phyloP scores from a whole-genome alignment of 805 yeast genomes.

The Nakazawaea holstii region DNA sequence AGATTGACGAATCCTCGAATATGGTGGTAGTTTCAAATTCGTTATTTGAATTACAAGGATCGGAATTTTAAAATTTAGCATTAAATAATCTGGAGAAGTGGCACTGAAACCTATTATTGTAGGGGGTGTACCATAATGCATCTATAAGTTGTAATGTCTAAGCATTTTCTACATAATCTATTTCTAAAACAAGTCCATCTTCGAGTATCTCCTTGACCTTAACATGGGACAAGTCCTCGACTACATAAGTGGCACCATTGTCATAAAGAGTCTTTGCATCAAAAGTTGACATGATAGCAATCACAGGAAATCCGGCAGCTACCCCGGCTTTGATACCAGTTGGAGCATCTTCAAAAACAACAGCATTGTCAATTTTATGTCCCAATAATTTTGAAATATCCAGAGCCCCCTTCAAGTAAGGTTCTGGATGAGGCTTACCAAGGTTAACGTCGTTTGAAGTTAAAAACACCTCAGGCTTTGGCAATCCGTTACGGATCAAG shows the following conservation, averaged over 20 bases:
- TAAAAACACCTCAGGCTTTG: slow-evolving; percentile 66
- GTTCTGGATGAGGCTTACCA: slow-evolving; percentile 88
- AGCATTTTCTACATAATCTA: slow-evolving; percentile 27
- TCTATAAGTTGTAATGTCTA: background rate
- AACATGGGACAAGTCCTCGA: slow-evolving; percentile 63
- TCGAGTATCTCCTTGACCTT: slow-evolving; percentile 53
- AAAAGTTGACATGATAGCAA: slow-evolving; percentile 81
- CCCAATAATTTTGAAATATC: slow-evolving; percentile 32
- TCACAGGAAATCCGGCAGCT: slow-evolving; percentile 74
- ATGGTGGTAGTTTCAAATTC: background rate
- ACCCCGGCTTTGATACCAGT: slow-evolving; percentile 83
- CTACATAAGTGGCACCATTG: slow-evolving; percentile 79
- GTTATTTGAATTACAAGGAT: background rate
- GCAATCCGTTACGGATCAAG: slow-evolving; percentile 38
- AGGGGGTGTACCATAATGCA: no score
- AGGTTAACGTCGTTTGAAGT: slow-evolving; percentile 73
- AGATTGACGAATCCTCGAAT: background rate
- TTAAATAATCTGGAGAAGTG: no score
- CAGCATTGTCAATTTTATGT: slow-evolving; percentile 23
- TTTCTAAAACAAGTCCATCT: slow-evolving; percentile 30
- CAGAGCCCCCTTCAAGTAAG: slow-evolving; percentile 58
- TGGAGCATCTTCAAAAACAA: slow-evolving; percentile 86
- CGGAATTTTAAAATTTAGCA: no score
- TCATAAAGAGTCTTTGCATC: slow-evolving; percentile 60
- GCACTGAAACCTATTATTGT: no score